Evolutionary conservation across 139 green algal species (phyloP).

Genomic region (Ulvella scutata): DNA sequence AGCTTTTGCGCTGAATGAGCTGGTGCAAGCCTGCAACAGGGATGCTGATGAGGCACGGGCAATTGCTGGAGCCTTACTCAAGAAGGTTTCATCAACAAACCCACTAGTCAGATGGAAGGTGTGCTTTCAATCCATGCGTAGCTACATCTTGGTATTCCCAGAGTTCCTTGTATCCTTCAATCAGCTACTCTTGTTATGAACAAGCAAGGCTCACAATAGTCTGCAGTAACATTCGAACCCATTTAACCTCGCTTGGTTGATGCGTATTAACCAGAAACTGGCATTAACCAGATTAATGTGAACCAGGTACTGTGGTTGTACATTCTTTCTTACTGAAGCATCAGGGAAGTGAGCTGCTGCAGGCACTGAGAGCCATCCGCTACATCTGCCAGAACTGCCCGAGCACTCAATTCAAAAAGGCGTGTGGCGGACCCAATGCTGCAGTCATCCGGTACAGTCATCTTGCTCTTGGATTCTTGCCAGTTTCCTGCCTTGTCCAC

Average conservation of each 20-base stretch:
- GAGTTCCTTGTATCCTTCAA: neutral
- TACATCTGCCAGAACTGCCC: neutral
- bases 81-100: neutral
- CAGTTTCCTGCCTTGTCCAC: too few relatives aligned
- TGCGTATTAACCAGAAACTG: too few relatives aligned
- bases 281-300: too few relatives aligned
- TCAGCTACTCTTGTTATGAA: neutral
- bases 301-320: too few relatives aligned
- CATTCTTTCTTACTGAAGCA: too few relatives aligned
- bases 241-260: too few relatives aligned
- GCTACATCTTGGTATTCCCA: neutral
- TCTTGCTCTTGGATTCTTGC: too few relatives aligned
- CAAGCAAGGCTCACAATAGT: too few relatives aligned
- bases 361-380: neutral
- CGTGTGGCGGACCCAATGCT: neutral
- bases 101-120: neutral
- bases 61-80: neutral
- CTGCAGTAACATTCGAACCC: too few relatives aligned
- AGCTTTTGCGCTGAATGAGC: neutral
- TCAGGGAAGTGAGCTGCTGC: too few relatives aligned
- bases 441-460: neutral
- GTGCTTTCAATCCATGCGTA: neutral
- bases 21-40: neutral
- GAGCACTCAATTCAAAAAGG: neutral
- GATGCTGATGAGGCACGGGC: neutral